Evolutionary conservation across 805 yeast species (phyloP).

Genomic region (Hanseniaspora meyeri): DNA sequence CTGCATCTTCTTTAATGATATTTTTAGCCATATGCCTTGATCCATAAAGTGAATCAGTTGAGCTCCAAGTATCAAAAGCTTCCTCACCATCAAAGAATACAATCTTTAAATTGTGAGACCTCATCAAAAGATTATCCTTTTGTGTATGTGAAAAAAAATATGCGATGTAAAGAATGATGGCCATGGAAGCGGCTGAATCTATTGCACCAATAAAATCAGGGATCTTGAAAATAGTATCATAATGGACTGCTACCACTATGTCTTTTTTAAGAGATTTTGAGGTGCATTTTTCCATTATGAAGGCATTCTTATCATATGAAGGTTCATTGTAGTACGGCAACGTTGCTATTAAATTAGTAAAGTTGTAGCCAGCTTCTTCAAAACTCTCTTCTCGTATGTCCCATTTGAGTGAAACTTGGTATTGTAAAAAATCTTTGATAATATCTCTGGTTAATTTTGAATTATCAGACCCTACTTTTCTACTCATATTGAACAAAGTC

Average conservation of each 20-base stretch:
- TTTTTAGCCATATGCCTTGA: constrained; percentile 36
- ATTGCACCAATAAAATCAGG: constrained; percentile 49
- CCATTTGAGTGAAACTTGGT: constrained; percentile 18
- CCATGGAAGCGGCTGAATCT: constrained; percentile 50
- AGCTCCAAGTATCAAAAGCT: constrained; percentile 42
- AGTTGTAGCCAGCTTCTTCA: constrained; percentile 26
- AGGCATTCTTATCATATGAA: background rate
- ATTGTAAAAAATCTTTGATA: background rate
- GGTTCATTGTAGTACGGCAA: constrained; percentile 14
- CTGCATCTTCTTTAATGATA: constrained; percentile 31
- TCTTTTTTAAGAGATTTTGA: constrained; percentile 17
- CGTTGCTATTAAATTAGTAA: constrained; percentile 31
- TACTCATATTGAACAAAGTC: constrained; percentile 4
- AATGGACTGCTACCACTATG: constrained; percentile 39
- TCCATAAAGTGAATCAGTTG: constrained; percentile 44
- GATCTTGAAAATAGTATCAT: constrained; percentile 39
- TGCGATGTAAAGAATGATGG: constrained; percentile 37
- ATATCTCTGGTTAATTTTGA: constrained; percentile 20
- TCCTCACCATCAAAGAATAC: constrained; percentile 54
- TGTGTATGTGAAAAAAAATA: constrained; percentile 17
- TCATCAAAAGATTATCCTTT: constrained; percentile 10
- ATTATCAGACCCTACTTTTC: constrained; percentile 1
- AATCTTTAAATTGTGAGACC: constrained; percentile 33
- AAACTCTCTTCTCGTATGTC: constrained; percentile 28
- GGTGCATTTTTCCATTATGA: background rate